These are phyloP conservation scores for Cavenderia fasciculata DNA, from an alignment of 78 protist species.

Conservation along the genomic window DNA sequence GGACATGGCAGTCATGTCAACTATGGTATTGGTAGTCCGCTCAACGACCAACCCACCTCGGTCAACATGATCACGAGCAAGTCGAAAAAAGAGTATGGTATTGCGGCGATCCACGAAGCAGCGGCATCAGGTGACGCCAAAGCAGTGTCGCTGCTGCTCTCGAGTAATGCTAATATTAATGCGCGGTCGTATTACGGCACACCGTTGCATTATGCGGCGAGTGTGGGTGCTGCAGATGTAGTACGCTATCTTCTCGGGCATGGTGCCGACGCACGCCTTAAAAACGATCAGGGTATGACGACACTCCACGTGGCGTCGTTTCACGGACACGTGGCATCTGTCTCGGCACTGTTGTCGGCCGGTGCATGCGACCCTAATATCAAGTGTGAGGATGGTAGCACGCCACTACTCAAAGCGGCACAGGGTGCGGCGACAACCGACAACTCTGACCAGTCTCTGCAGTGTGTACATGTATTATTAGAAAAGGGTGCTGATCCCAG, in stretches of 20 bases:
- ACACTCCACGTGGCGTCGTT: conserved; percentile 57
- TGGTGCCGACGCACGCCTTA: conserved; percentile 46
- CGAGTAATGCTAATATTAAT: conserved; percentile 22
- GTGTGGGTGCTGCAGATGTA: conserved; percentile 7
- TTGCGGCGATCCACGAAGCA: conserved; percentile 50
- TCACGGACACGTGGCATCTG: conserved; percentile 18
- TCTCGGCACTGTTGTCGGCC: background rate
- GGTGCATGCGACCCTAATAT: conserved; percentile 47
- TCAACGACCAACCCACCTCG: background rate
- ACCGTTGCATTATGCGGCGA: conserved; percentile 46
- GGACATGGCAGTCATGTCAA: conserved; percentile 41
- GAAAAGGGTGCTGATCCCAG: conserved; percentile 73
- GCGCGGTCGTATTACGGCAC: conserved; percentile 62
- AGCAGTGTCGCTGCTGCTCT: background rate
- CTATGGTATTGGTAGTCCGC: background rate
- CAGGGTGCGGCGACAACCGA: conserved; percentile 44
- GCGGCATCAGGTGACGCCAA: conserved; percentile 24
- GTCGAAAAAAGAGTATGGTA: conserved; percentile 56
- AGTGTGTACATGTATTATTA: conserved; percentile 6
- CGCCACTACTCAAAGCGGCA: conserved; percentile 50
- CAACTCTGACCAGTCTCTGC: background rate
- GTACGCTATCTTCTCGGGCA: conserved; percentile 3
- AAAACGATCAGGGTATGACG: conserved; percentile 63
- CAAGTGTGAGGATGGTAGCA: conserved; percentile 49
- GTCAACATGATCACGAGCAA: background rate